Base-by-base conservation (phyloP, 345 rosid genomes). In the Salix purpurea region DNA sequence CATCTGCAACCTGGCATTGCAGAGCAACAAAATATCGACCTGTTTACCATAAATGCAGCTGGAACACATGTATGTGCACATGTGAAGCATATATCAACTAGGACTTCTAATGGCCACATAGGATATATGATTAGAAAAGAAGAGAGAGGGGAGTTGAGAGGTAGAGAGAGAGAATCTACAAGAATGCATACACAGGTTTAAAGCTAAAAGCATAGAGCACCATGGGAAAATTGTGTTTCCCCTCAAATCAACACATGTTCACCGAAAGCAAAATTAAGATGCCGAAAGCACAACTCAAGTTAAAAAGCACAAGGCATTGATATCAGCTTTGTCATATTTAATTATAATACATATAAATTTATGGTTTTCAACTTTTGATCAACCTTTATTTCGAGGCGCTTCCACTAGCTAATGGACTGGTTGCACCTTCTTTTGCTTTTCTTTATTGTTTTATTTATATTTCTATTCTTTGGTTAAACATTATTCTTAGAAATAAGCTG, bases 1-100 rank as follows among this genome's bases (percentile, higher is more conserved):
- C 84, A 77, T 81, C 84, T 65, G 84, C 84, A 81, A 77, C 64
- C 81, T 81, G 74, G 69, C 9, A 75, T 67, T 13, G 32, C 39
- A 69, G 60, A 16, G 34, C 34, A 72, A 58, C 34, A 76, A 61
- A 39, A 40, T 8, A 10, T 19, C 14, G 4, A 48, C 18, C 5
- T 11, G 65, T 56, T 58, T 54, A 13, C 34, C 8, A 34, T 21
- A 18, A 18, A 19, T 39, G 58, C 23, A 52, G 58, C 58, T 52
- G 58, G n/a, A 52, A 19, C 21, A 21, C 58, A 52, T 52, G 23
- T 19, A 2, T 52, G 58, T 6, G 58, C 8, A 3, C 2, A 0
- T 52, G 58, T 52, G 58, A 46, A 46, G 52, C 52, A 46, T 46
- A 14, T 14, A 46, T 46, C 18, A 46, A 14, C 52, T 46, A 46